Base-by-base conservation (phyloP, 1,139 yeast genomes). In the Saccharomyces hybrid region DNA sequence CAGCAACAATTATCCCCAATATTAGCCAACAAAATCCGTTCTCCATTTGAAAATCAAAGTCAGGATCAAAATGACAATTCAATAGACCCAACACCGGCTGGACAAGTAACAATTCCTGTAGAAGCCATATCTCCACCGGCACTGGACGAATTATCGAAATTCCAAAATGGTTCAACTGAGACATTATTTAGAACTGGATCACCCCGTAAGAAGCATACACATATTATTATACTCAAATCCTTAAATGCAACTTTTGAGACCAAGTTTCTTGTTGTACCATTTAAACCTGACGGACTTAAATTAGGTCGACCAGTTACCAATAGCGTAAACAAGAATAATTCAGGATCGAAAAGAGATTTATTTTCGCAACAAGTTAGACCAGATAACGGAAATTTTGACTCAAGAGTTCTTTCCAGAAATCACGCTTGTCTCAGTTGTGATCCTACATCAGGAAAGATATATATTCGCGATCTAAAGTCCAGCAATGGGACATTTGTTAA, bases 401-500 rank as follows among this genome's bases (percentile, higher is more conserved):
- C 97, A 7, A 76, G 99, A 44, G 99, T 95, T 13, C 78, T 93
- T 52, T 86, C 96, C 49, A 77, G 99, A 61, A 93, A 88, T 65
- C 99, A 93, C 72, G 99, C 99, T 0, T 93, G 88, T 63, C 74
- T 93, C 59, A 88, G 82, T 75, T 83, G 90, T 47, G 91, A 86
- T 62, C 75, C 82, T n/a, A 73, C 73, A 28, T 75, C 76, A 5
- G 91, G 95, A 11, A 79, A 79, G 57, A 78, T 93, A 38, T 88
- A 80, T 79, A 79, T 93, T 47, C 82, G 85, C 62, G 99, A 93
- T 71, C 78, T 90, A 62, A 89, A 90, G 53, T 86, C 96, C 7
- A 88, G 97, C 23, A 93, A 93, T 71, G 99, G 99, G 9, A 93
- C 99, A 0, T 95, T 87, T 69, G 81, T 93, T 51, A 93, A 93